phyloP scores from a whole-genome alignment of 2,329 filamentous ascomycete genomes.

The Fusarium irregulare region DNA sequence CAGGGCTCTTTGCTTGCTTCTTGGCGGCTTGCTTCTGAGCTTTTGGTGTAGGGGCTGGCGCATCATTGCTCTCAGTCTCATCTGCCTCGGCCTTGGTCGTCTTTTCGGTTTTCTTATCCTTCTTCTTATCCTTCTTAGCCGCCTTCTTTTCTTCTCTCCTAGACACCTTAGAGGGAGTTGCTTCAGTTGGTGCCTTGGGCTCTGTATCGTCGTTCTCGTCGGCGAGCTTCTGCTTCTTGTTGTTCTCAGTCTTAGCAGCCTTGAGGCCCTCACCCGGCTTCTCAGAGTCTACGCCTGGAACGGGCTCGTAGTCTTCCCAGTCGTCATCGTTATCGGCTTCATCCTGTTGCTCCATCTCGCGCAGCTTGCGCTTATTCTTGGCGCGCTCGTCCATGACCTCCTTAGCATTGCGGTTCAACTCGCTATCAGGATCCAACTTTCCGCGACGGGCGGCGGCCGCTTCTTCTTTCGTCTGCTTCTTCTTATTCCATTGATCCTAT shows the following conservation, averaged over 20 bases:
- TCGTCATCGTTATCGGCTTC: constrained; percentile 59
- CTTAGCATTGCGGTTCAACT: constrained; percentile 82
- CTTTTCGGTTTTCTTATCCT: constrained; percentile 55
- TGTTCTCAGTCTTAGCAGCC: constrained; percentile 58
- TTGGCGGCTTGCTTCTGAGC: constrained; percentile 44
- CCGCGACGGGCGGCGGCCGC: constrained; percentile 83
- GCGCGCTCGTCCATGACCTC: constrained; percentile 88
- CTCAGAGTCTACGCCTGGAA: constrained; percentile 68
- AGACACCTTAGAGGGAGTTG: constrained; percentile 59
- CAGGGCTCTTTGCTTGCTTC: constrained; percentile 43
- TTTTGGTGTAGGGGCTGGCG: constrained; percentile 39
- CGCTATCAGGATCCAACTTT: constrained; percentile 91
- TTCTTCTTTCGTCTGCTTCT: constrained; percentile 95
- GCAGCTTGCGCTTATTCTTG: constrained; percentile 82
- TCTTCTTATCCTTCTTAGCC: constrained; percentile 60
- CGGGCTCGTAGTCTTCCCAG: constrained; percentile 57
- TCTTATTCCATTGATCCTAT: constrained; percentile 91
- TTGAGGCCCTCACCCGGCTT: constrained; percentile 73
- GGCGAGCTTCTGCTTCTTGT: constrained; percentile 65
- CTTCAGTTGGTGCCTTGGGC: constrained; percentile 54
- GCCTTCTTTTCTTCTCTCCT: constrained; percentile 67
- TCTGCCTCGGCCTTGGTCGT: constrained; percentile 54
- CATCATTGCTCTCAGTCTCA: constrained; percentile 48
- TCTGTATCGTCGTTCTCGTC: constrained; percentile 44
- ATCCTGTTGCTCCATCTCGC: constrained; percentile 67